These are phyloP conservation scores for Phytopythium cucurbitacearum DNA, from an alignment of 352 stramenopile species.

Conservation along the genomic window DNA sequence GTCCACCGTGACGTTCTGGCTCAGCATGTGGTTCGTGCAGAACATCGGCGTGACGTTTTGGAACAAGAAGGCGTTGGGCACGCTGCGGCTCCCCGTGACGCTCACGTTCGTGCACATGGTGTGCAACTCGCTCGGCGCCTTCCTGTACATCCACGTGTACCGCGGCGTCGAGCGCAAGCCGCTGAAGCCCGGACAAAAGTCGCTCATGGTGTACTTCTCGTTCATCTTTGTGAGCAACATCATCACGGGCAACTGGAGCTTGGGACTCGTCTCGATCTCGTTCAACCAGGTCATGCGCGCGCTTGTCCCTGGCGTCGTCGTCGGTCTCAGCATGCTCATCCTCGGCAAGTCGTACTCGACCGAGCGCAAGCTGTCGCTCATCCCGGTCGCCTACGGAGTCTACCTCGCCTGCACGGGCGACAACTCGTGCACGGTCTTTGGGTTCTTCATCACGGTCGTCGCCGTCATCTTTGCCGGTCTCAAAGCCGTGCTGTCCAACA, in stretches of 20 bases:
- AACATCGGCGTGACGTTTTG: conserved; percentile 94
- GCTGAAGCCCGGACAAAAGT: conserved; percentile 55
- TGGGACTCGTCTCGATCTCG: conserved; percentile 91
- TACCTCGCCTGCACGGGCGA: conserved; percentile 84
- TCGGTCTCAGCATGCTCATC: conserved; percentile 79
- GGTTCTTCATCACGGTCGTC: conserved; percentile 85
- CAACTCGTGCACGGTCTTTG: conserved; percentile 86
- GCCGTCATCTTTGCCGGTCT: conserved; percentile 90
- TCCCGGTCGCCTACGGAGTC: conserved; percentile 81
- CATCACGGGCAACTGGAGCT: conserved; percentile 92
- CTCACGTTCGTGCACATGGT: conserved; percentile 94
- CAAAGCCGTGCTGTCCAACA: conserved; percentile 91
- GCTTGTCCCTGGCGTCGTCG: conserved; percentile 75
- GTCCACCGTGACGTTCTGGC: conserved; percentile 73
- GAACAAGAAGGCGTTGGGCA: conserved; percentile 91
- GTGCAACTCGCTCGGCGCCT: conserved; percentile 88
- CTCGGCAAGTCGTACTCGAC: conserved; percentile 74
- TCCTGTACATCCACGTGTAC: conserved; percentile 72
- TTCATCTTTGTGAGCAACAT: conserved; percentile 95
- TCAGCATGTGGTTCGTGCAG: conserved; percentile 85
- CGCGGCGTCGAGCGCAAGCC: conserved; percentile 62
- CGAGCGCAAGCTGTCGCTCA: conserved; percentile 64
- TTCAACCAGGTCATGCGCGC: conserved; percentile 94
- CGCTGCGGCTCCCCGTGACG: conserved; percentile 62
- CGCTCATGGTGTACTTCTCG: conserved; percentile 86